A percentile compares a stretch with the other conserved stretches of the same genome.
Evolutionary conservation across 1,284 basidiomycete species (phyloP).

Genomic region (Papiliotrema laurentii): DNA sequence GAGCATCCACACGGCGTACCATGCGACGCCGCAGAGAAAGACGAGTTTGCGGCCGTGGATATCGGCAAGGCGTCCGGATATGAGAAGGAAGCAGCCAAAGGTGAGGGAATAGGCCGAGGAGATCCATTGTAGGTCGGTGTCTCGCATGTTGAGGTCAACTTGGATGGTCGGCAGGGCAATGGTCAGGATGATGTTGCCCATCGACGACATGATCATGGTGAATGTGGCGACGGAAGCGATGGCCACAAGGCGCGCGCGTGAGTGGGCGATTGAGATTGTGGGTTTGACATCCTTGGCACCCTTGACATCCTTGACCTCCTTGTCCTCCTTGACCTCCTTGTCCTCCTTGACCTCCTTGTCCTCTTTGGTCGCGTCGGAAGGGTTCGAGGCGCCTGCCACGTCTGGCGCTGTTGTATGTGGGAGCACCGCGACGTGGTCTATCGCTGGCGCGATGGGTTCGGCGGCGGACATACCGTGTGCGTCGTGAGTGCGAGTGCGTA

Average conservation of each 20-base stretch:
- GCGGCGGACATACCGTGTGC: too few species aligned
- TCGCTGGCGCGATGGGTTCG: too few species aligned
- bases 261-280: conserved; percentile 9
- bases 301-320: not conserved
- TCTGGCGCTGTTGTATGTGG: too few species aligned
- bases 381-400: too few species aligned
- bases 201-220: conserved; percentile 24
- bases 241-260: conserved; percentile 13
- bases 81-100: conserved; percentile 66
- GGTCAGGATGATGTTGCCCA: conserved; percentile 34
- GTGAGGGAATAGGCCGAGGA: conserved; percentile 53
- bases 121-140: conserved; percentile 60
- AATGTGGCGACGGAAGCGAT: conserved; percentile 27
- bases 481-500: too few species aligned
- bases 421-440: too few species aligned
- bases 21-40: conserved; percentile 56
- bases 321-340: not conserved
- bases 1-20: conserved; percentile 35
- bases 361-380: too few species aligned
- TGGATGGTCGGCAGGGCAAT: conserved; percentile 64
- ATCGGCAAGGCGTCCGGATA: conserved; percentile 67
- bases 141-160: conserved; percentile 50
- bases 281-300: not conserved
- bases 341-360: not conserved
- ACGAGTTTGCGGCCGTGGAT: conserved; percentile 63